These are phyloP conservation scores for Waltergamsia citrina DNA, from an alignment of 2,329 filamentous ascomycete species.

Conservation along the genomic window DNA sequence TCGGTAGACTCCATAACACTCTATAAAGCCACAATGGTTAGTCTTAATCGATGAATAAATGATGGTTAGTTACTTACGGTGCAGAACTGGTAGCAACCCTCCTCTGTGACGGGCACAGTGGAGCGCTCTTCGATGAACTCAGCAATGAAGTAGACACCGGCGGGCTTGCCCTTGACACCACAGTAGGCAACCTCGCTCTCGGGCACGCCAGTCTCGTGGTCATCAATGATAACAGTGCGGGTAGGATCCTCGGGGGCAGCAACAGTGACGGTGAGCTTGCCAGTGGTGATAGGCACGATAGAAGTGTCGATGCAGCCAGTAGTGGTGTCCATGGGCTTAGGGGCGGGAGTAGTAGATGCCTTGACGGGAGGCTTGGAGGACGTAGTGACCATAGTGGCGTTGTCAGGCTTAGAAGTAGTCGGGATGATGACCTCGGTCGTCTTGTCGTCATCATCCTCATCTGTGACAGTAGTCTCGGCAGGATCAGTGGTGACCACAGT, in stretches of 20 bases:
- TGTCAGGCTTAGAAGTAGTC: slow-evolving; percentile 2
- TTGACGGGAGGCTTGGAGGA: neutral
- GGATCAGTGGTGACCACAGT: neutral
- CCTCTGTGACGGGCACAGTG: slow-evolving; percentile 21
- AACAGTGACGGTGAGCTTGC: slow-evolving; percentile 13
- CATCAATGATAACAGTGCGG: slow-evolving; percentile 18
- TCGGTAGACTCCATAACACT: slow-evolving; percentile 17
- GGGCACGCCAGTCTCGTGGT: slow-evolving; percentile 18
- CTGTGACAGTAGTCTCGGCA: neutral
- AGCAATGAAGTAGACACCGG: slow-evolving; percentile 25
- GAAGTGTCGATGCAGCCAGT: slow-evolving; percentile 22
- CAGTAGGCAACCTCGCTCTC: slow-evolving; percentile 20
- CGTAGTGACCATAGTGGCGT: slow-evolving; percentile 1
- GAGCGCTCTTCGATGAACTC: slow-evolving; percentile 24
- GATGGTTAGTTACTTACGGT: slow-evolving; percentile 14
- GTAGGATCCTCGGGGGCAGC: slow-evolving; percentile 15
- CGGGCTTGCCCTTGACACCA: slow-evolving; percentile 24
- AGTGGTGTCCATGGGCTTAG: slow-evolving; percentile 5
- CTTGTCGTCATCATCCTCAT: no score
- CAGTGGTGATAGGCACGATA: slow-evolving; percentile 18
- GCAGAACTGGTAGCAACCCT: slow-evolving; percentile 33
- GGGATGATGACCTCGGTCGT: slow-evolving; percentile 3
- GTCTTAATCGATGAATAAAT: neutral
- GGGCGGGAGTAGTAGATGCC: neutral
- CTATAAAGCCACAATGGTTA: slow-evolving; percentile 12